A percentile compares a stretch with the other conserved stretches of the same genome.
phyloP scores from a whole-genome alignment of 352 stramenopile genomes.

The Thraustochytrium aureum region DNA sequence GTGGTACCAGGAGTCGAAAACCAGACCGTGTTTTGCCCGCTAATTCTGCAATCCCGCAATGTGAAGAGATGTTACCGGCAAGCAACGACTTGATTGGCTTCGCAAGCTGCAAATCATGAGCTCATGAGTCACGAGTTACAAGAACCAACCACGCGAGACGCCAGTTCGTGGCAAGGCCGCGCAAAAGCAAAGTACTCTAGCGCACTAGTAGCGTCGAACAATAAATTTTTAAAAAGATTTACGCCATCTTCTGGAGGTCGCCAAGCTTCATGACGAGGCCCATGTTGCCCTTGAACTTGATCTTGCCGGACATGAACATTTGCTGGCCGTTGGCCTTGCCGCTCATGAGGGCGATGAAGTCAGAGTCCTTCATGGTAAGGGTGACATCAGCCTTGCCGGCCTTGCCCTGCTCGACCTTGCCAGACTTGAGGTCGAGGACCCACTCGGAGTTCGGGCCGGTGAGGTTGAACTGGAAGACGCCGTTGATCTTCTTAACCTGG shows the following conservation, averaged over 20 bases:
- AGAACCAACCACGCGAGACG: no score
- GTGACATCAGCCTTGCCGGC: slow-evolving; percentile 57
- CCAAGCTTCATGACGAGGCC: slow-evolving; percentile 56
- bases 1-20: no score
- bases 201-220: no score
- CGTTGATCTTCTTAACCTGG: slow-evolving; percentile 54
- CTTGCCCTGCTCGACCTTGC: slow-evolving; percentile 55
- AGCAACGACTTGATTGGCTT: no score
- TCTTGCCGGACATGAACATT: slow-evolving; percentile 59
- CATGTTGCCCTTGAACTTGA: slow-evolving; percentile 61
- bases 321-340: slow-evolving; percentile 59
- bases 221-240: no score
- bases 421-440: slow-evolving; percentile 56
- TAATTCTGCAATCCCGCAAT: no score
- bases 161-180: no score
- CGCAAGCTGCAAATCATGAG: no score
- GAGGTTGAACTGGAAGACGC: slow-evolving; percentile 58
- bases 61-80: no score
- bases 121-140: no score
- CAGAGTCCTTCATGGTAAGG: slow-evolving; percentile 58
- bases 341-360: slow-evolving; percentile 55
- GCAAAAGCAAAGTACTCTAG: no score
- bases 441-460: slow-evolving; percentile 53
- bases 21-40: no score
- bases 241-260: slow-evolving; percentile 54